A percentile compares a stretch with the other conserved stretches of the same genome.
Evolutionary conservation across 495 filamentous ascomycete species (phyloP).

Genomic region (Tuber magnatum): DNA sequence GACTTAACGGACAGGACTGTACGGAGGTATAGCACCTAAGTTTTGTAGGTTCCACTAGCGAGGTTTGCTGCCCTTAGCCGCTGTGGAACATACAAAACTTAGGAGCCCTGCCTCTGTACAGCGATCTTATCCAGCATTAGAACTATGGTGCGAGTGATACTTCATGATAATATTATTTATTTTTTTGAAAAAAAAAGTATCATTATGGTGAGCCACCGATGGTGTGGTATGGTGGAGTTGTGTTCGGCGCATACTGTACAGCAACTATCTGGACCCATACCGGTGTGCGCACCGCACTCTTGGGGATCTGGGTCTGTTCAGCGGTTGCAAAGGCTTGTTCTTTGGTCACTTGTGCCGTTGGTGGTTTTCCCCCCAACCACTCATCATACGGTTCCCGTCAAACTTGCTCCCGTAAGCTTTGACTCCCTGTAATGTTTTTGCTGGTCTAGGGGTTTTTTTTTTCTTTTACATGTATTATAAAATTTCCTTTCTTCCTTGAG

Average conservation of each 20-base stretch:
- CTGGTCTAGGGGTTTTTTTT: not conserved
- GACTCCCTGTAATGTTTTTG: not conserved
- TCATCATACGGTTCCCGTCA: not conserved
- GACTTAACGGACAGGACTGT: no score
- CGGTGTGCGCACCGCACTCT: not conserved
- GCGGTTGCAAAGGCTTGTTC: not conserved
- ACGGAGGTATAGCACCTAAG: no score
- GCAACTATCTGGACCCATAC: not conserved
- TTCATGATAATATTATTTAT: not conserved
- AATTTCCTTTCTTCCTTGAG: not conserved
- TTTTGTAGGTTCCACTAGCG: no score
- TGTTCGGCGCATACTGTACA: no score
- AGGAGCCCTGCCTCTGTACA: no score
- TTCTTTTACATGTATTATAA: not conserved
- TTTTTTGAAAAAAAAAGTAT: no score
- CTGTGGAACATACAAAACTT: no score
- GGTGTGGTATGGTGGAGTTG: not conserved
- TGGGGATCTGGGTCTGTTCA: no score
- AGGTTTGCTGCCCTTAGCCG: no score
- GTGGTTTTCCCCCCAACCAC: not conserved
- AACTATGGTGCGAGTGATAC: not conserved
- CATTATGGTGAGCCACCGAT: not conserved
- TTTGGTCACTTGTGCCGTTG: not conserved
- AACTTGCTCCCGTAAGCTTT: no score
- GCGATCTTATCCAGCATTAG: not conserved